Conservation (phyloP, 306 rosid genomes). For the Betula pendula region DNA sequence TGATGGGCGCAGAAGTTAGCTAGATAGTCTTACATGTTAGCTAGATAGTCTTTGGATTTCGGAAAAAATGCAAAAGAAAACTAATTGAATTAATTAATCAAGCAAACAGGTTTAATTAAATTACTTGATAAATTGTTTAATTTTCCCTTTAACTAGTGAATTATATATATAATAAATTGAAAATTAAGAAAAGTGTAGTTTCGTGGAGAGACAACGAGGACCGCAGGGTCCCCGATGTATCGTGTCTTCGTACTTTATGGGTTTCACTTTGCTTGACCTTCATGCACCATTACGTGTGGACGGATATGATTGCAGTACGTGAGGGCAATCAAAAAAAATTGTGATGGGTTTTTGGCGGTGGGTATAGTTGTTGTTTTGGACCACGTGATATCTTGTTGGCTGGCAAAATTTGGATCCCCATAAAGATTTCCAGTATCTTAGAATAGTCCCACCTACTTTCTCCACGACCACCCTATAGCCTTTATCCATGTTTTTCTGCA, state of each 20-base stretch:
- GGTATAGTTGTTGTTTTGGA: slow-evolving; percentile 30
- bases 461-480: background rate
- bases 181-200: too few species aligned
- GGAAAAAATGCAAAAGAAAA: too few species aligned
- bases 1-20: too few species aligned
- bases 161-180: too few species aligned
- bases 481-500: background rate
- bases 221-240: background rate
- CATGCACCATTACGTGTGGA: slow-evolving; percentile 21
- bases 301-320: slow-evolving; percentile 4
- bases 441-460: slow-evolving; percentile 43
- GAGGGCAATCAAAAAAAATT: slow-evolving; percentile 9
- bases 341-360: slow-evolving; percentile 26
- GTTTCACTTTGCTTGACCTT: background rate
- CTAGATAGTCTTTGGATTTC: too few species aligned
- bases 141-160: too few species aligned
- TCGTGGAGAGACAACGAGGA: background rate
- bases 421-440: slow-evolving; percentile 67
- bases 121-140: too few species aligned
- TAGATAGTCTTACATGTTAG: too few species aligned
- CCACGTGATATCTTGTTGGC: slow-evolving; percentile 51
- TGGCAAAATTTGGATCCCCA: slow-evolving; percentile 53
- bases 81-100: too few species aligned
- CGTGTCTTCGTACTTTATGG: background rate
- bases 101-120: too few species aligned